Base-by-base conservation (phyloP, 352 stramenopile genomes). In the Globisporangium takayamanum region DNA sequence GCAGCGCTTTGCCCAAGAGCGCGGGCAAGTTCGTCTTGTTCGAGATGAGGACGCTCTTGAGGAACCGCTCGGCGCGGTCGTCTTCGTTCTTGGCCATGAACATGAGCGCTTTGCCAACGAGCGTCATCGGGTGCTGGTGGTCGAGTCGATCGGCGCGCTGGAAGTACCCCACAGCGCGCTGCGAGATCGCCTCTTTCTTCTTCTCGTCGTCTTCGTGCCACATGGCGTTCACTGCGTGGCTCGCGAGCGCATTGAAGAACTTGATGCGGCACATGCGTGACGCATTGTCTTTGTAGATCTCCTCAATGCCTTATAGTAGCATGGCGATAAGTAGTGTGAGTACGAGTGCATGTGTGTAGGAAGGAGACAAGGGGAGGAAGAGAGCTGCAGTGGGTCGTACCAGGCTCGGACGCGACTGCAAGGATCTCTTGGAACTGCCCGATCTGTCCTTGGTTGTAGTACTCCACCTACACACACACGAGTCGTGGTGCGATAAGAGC, bases 11-110 rank as follows among this genome's bases (percentile, higher is more conserved):
- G 49, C 84, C 88, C 28, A 97, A 62, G 22, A 95, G 89, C 15
- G 88, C 88, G 18, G 88, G 82, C 28, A 97, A 64, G 61, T 96
- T 94, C 22, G 83, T 88, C 61, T 89, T 90, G 66, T 95, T 87
- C 6, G 78, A 89, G 37, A 95, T 88, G n/a, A 95, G 70, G 46
- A 95, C 88, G 63, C 87, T 96, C 69, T 96, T 95, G 56, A 97
- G 76, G 63, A 96, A 97, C 6, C 89, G 87, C 60, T 96, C 88
- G 11, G 88, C 88, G 25, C 88, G 87, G 51, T 97, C 88, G 60
- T 96, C 84, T 59, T 97, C 87, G 64, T 89, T 90, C 68, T 97
- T 95, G 55, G 87, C 87, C 80, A 97, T 94, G 56, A 96, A 96
- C 83, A 97, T 96, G 44, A 96, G 82, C 26, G 87, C 89, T 50